Evolutionary conservation across 176 grass and related monocot genomes (phyloP), one percentile per base, ranked within the genome.

Genomic region (Carex kokanica): DNA sequence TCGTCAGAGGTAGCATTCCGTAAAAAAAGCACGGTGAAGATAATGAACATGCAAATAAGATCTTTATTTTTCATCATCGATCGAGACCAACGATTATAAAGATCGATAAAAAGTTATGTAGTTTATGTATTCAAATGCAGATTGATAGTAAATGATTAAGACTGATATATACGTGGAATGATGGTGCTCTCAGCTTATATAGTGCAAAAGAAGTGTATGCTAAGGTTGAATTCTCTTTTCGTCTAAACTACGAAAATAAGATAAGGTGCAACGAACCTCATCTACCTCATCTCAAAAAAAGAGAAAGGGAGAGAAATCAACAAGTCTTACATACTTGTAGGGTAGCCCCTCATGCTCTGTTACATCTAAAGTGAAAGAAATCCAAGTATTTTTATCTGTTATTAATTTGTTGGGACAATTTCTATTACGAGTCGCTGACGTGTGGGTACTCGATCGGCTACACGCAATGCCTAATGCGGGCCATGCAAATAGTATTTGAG

Each of bases 31-130:
- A 83, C 23, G 21, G 70, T 74, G 12, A 59, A 25, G 16, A 91
- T 18, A 67, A 57, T 27, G 29, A 91, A 0, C 31, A 32, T 64
- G 40, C 72, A 58, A 25, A 89, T 21, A 41, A 68, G 41, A 38
- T 62, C 45, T 18, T 55, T 89, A 47, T 49, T 89, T 64, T 43
- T 79, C 89, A 89, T 91, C n/a, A 25, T 52, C 60, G 11, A 57
- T 49, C 9, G 9, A 8, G 21, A 1, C 41, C 41, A 41, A 45
- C 45, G 59, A 63, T 80, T 15, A 79, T 38, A 14, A 80, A 38
- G n/a, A 24, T 5, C 23, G 1, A 20, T 16, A 36, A 7, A 64
- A 64, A 32, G 12, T 64, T 64, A 14, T 64, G 11, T 64, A 32
- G 12, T 13, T 5, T 69, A n/a, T n/a, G 34, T 40, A 38, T 18